These are phyloP conservation scores for Thalia dealbata DNA, from an alignment of 176 grass and related monocot species.

Conservation along the genomic window DNA sequence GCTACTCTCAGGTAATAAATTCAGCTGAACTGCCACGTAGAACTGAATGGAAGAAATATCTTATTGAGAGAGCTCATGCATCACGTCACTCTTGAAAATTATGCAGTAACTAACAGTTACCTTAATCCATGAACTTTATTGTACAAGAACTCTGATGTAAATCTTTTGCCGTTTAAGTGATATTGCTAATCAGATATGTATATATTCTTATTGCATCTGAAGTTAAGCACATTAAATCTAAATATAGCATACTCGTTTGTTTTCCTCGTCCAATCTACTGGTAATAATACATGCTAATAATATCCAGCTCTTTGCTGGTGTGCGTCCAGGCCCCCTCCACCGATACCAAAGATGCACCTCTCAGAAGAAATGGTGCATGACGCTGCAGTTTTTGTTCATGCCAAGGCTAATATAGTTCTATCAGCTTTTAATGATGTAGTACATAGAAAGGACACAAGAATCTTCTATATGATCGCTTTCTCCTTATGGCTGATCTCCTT, in stretches of 20 bases:
- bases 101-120: background rate
- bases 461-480: conserved; percentile 43
- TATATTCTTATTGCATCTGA: background rate
- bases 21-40: too few relatives aligned
- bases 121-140: background rate
- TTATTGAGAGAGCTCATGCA: too few relatives aligned
- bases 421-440: conserved; percentile 36
- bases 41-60: too few relatives aligned
- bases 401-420: conserved; percentile 27
- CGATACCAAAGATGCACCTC: conserved; percentile 40
- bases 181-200: background rate
- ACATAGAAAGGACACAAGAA: conserved; percentile 36
- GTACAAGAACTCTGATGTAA: too few relatives aligned
- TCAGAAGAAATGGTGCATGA: conserved; percentile 27
- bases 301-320: conserved; percentile 5
- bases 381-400: conserved; percentile 17
- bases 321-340: conserved; percentile 33
- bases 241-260: background rate
- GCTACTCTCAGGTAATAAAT: too few relatives aligned
- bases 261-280: background rate
- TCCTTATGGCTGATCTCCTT: conserved; percentile 36
- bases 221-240: too few relatives aligned
- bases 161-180: background rate
- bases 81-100: too few relatives aligned
- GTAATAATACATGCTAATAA: background rate